A percentile compares a stretch with the other conserved stretches of the same genome.
phyloP scores from a whole-genome alignment of 179 eudicot species.

The Silene noctiflora region DNA sequence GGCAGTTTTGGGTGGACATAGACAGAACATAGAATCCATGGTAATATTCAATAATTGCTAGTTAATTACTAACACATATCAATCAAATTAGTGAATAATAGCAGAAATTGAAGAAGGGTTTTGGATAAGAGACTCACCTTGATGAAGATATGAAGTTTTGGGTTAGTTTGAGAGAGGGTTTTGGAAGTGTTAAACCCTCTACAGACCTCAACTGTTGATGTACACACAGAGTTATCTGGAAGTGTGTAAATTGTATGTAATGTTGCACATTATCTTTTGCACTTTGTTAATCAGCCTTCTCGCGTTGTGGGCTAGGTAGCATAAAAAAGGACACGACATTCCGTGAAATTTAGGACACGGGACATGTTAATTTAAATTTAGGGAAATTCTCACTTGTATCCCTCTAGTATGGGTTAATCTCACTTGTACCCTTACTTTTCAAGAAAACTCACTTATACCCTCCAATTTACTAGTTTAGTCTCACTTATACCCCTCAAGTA shows the following conservation, averaged over 20 bases:
- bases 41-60: too few species aligned
- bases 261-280: neutral
- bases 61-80: conserved; percentile 16
- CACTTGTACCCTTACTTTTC: too few species aligned
- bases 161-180: conserved; percentile 21
- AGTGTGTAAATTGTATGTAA: neutral
- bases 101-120: neutral
- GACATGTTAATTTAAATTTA: too few species aligned
- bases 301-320: too few species aligned
- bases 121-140: conserved; percentile 30
- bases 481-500: too few species aligned
- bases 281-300: neutral
- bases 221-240: conserved; percentile 17
- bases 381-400: too few species aligned
- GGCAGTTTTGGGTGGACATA: conserved; percentile 38
- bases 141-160: neutral
- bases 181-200: conserved; percentile 26
- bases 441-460: too few species aligned
- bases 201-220: neutral
- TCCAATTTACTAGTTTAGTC: too few species aligned
- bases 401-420: too few species aligned
- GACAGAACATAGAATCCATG: conserved; percentile 59
- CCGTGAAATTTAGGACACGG: too few species aligned
- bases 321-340: too few species aligned
- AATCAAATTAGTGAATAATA: neutral